Evolutionary conservation across 2,329 filamentous ascomycete species (phyloP), one percentile per base, ranked within the genome.

Genomic region (Penicillium frequentans): DNA sequence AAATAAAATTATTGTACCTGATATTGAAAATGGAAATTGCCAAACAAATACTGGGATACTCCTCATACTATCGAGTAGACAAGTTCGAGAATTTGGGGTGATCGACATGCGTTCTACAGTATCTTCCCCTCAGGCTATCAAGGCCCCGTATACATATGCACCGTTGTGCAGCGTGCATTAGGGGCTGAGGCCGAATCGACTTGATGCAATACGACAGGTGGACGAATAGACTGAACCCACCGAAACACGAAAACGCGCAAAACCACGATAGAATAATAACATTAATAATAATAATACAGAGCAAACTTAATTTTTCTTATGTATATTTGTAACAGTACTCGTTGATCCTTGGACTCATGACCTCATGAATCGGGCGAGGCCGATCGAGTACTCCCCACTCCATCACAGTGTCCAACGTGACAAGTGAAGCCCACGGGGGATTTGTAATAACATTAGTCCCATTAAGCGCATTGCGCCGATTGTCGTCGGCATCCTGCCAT

Each of bases 401-500:
- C 63, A 67, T 61, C 4, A 54, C 35, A 43, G 44, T 61, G 11
- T 62, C 58, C 1, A 65, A 26, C 2, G 58, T 62, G 2, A 66
- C 61, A 1, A 26, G 16, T 3, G 49, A 31, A 27, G 46, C 58
- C 39, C 47, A 43, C 19, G 64, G 61, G 23, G 64, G 61, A 37
- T 67, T 64, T 10, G 60, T 19, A 26, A 66, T 57, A 1, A 21
- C 44, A 45, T 47, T 55, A 16, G 64, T 67, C 7, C 63, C 64
- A 39, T 66, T 64, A 0, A 67, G 27, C 14, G 63, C 64, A 24
- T 58, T 51, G 23, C 61, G 55, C 24, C 57, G 60, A 45, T 42
- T 53, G n/a, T 56, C 57, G 26, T 64, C 61, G 19, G 7, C 27
- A 2, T 31, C 53, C 35, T 82, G 79, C 80, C 80, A 82, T 2